Base-by-base conservation (phyloP, 805 yeast species). In the Blastobotrys chiropterorum region DNA sequence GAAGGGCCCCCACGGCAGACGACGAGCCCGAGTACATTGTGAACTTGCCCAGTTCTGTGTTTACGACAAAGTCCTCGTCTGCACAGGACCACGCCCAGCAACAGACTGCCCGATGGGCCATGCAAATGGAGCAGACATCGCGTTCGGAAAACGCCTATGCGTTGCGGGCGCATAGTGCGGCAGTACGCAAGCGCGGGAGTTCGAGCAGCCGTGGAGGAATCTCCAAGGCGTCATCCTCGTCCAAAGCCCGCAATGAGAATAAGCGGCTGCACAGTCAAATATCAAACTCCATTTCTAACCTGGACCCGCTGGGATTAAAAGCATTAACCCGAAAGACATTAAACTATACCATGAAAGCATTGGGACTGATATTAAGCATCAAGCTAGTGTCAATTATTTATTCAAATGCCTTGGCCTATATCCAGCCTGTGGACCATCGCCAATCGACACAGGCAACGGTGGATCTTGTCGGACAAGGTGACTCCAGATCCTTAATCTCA, bases 51-150 rank as follows among this genome's bases (percentile, higher is more conserved):
- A 49, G 44, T 45, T 31, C 48, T 3, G 47, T 39, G 19, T 44
- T 44, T 30, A 17, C 44, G 47, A 26, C 34, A 5, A 26, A 26
- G 11, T 26, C n/a, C n/a, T 42, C 17, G 7, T 44, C 20, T n/a
- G 26, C 17, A 38, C 53, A 42, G 13, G 53, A 40, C 2, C 34
- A 39, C n/a, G 61, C 61, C 7, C 61, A 58, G 41, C 43, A 43
- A n/a, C 53, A 53, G 16, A 58, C 59, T n/a, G 63, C 62, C 1
- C 26, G 53, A n/a, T 59, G 63, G 63, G 59, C 57, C 16, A 59
- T 58, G 60, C 59, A 53, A 21, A 38, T 59, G 34, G 63, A 59
- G 38, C 59, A 58, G 21, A 55, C 50, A 15, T 53, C 59, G n/a
- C 53, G 63, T 8, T 34, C 54, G 1, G 60, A 59, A 13, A 53